Base-by-base conservation (phyloP, 164 flowering plant species). In the Magnolia officinalis region DNA sequence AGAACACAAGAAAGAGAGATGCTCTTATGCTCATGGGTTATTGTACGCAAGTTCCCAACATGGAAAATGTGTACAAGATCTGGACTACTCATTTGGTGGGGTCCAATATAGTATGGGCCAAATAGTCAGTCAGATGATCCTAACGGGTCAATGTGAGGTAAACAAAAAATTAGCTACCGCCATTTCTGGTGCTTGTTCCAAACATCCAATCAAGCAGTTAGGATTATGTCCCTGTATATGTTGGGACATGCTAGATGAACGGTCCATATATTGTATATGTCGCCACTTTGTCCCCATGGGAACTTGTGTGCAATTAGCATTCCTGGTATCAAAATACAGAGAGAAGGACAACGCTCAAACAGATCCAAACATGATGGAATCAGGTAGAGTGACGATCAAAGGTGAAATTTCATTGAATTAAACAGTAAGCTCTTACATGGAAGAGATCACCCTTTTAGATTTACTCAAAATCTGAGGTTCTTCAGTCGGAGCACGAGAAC, bases 351-450 rank as follows among this genome's bases (percentile, higher is more conserved):
- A n/a, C 19, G 5, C 19, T 4, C 67, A 7, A 64, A 64, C 45
- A 21, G 67, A 64, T 64, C 8, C 45, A 29, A 68, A 68, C 71
- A 29, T 14, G 71, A 29, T 14, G 31, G 71, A 2, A 29, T 68
- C n/a, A 6, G 20, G 18, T 68, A 29, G 7, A 31, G 50, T 68
- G 50, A 14, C 21, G 2, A 24, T 21, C 71, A 65, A 65, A 19
- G 11, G 8, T 26, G 18, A 26, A 26, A 26, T 26, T 26, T 2
- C 2, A 50, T 52, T 24, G 31, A 77, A 58, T 16, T 16, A 77
- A 31, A 37, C 67, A 68, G 70, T 1, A 69, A 70, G 51, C 31
- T 76, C 90, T 83, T 74, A 91, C 97, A 90, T 86, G 68, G 87
- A 83, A 77, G 51, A 78, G 49, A 58, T 70, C 37, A 67, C 83